phyloP scores from a whole-genome alignment of 208 protist genomes.

The Vickermania spadyakhi region DNA sequence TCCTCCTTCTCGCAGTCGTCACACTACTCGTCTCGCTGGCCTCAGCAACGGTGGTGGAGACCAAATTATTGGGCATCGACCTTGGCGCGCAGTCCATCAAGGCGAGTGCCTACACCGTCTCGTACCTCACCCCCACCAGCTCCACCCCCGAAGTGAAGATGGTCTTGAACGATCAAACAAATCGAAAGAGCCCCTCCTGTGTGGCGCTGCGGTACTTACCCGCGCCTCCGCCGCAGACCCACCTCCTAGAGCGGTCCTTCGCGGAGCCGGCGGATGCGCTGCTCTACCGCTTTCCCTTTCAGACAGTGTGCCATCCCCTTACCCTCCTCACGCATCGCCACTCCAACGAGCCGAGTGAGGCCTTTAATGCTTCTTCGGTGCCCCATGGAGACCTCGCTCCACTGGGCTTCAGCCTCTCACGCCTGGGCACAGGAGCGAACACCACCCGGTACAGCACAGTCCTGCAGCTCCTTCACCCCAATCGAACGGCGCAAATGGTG shows the following conservation, averaged over 20 bases:
- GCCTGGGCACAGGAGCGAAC: not conserved
- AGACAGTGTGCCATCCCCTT: conserved; percentile 49
- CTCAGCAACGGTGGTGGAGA: conserved; percentile 14
- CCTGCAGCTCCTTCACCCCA: not conserved
- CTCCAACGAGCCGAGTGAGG: not conserved
- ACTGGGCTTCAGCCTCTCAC: not conserved
- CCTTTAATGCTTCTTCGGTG: not conserved
- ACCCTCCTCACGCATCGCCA: conserved; percentile 28
- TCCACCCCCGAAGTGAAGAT: conserved; percentile 60
- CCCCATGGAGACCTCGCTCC: not conserved
- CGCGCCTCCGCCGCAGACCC: not conserved
- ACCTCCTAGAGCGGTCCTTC: conserved; percentile 74
- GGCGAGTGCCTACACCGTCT: conserved; percentile 13
- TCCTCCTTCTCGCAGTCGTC: too few species aligned
- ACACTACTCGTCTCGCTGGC: not conserved
- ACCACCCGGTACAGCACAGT: conserved; percentile 3
- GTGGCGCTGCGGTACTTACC: conserved; percentile 76
- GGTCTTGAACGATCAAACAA: conserved; percentile 90
- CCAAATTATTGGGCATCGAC: conserved; percentile 51
- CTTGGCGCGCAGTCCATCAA: conserved; percentile 44
- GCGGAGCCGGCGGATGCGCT: conserved; percentile 75
- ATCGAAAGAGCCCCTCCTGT: conserved; percentile 85
- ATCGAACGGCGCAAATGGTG: not conserved
- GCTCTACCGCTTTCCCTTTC: conserved; percentile 58
- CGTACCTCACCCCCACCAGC: not conserved